Percentiles rank a stretch among this genome's conserved stretches.
phyloP scores from a whole-genome alignment of 1,284 basidiomycete species.

The Cutaneotrichosporon spelunceum region DNA sequence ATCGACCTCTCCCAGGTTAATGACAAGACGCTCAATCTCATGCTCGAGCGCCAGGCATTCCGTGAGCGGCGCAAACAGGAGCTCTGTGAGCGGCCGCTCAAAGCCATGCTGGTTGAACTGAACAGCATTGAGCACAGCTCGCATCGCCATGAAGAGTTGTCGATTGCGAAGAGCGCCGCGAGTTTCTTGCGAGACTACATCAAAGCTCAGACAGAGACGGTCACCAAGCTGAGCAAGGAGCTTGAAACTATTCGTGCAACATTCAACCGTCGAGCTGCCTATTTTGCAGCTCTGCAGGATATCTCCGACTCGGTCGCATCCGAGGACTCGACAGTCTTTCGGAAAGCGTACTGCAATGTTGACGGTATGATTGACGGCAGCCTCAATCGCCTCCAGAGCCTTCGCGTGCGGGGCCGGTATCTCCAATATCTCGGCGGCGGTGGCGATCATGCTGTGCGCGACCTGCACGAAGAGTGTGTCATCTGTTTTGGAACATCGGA shows the following conservation, averaged over 20 bases:
- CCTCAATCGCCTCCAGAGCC: conserved; percentile 28
- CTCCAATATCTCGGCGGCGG: conserved; percentile 33
- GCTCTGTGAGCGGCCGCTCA: conserved; percentile 41
- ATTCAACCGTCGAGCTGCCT: conserved; percentile 46
- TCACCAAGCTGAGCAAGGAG: conserved; percentile 45
- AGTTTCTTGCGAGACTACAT: conserved; percentile 11
- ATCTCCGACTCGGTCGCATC: conserved; percentile 47
- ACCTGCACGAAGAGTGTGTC: conserved; percentile 43
- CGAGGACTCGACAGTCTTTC: conserved; percentile 26
- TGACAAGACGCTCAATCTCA: conserved; percentile 31
- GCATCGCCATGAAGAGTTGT: conserved; percentile 13
- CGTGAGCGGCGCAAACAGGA: conserved; percentile 34
- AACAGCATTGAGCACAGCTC: conserved; percentile 22
- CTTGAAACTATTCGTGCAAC: conserved; percentile 42
- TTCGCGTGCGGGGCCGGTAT: conserved; percentile 39
- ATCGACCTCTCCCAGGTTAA: conserved; percentile 27
- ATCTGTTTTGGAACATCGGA: conserved; percentile 48
- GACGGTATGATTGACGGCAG: conserved; percentile 30
- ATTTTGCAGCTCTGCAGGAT: conserved; percentile 47
- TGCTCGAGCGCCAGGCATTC: conserved; percentile 40
- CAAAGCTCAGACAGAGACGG: conserved; percentile 22
- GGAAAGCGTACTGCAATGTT: conserved; percentile 28
- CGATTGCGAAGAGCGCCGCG: conserved; percentile 10
- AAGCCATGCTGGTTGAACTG: conserved; percentile 40
- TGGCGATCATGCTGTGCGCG: conserved; percentile 23